Percentiles rank a stretch among this genome's conserved stretches.
Evolutionary conservation across 1,139 yeast genomes (phyloP).

Genomic region (Nakaseomyces delphensis): DNA sequence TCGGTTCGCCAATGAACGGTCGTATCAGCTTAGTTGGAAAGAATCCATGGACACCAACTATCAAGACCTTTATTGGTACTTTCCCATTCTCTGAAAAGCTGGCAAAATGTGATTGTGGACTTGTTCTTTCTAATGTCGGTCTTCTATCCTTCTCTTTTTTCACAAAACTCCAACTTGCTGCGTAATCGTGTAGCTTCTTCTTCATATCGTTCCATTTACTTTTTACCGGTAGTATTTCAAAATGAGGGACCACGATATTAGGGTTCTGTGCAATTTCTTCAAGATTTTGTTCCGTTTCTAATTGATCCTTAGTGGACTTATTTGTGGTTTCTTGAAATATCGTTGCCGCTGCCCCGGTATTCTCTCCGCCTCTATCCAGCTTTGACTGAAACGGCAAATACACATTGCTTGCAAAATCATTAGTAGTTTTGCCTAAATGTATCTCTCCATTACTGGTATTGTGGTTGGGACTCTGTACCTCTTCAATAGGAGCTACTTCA

Average conservation of each 20-base stretch:
- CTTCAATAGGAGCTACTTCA: neutral
- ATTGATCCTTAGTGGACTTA: conserved; percentile 13
- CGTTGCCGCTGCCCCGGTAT: conserved; percentile 16
- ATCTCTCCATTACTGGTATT: conserved; percentile 1
- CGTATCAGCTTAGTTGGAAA: conserved; percentile 82
- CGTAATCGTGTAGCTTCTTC: conserved; percentile 9
- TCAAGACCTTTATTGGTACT: conserved; percentile 35
- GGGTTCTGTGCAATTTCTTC: conserved; percentile 14
- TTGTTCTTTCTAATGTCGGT: conserved; percentile 15
- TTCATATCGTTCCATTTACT: conserved; percentile 9
- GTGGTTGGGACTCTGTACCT: neutral
- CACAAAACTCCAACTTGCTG: conserved; percentile 18
- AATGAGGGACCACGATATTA: conserved; percentile 28
- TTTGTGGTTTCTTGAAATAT: conserved; percentile 15
- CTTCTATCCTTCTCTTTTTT: conserved; percentile 13
- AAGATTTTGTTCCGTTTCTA: conserved; percentile 5
- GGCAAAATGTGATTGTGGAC: conserved; percentile 17
- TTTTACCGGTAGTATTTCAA: conserved; percentile 25
- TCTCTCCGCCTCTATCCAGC: neutral
- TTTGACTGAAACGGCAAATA: conserved; percentile 16
- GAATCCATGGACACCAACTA: conserved; percentile 92
- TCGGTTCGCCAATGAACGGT: conserved; percentile 83
- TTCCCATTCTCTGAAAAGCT: conserved; percentile 17
- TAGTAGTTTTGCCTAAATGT: conserved; percentile 4
- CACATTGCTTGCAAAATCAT: conserved; percentile 12